Evolutionary conservation across 441 rosid species (phyloP).

Genomic region (Erodium moschatum): DNA sequence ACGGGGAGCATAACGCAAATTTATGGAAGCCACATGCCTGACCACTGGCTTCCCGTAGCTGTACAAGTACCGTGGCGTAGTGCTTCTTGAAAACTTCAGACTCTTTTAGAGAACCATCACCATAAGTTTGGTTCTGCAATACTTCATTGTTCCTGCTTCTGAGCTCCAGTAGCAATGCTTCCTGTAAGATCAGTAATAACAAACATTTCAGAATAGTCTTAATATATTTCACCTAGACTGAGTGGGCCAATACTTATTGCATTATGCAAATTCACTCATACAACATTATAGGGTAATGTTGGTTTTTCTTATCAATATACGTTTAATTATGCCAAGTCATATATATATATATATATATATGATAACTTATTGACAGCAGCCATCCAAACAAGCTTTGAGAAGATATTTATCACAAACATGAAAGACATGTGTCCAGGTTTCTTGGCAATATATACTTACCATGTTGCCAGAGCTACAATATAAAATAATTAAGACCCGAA

Average conservation of each 20-base stretch:
- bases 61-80: constrained; percentile 54
- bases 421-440: constrained; percentile 3
- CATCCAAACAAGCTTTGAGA: background rate
- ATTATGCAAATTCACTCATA: background rate
- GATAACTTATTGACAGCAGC: background rate
- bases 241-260: background rate
- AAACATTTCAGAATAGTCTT: background rate
- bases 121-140: constrained; percentile 35
- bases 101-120: constrained; percentile 40
- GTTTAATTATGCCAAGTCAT: background rate
- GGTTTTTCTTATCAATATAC: background rate
- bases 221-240: background rate
- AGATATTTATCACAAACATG: background rate
- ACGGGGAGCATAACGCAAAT: constrained; percentile 17
- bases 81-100: constrained; percentile 61
- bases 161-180: constrained; percentile 48
- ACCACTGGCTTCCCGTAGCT: constrained; percentile 58
- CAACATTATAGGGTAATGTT: background rate
- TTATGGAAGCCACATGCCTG: constrained; percentile 45
- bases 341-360: too few species aligned
- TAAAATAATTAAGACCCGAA: background rate
- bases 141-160: constrained; percentile 45
- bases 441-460: background rate
- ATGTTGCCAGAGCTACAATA: background rate
- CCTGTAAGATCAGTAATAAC: constrained; percentile 31